phyloP scores from a whole-genome alignment of 2,329 filamentous ascomycete species.

The Xenoacremonium recifei region DNA sequence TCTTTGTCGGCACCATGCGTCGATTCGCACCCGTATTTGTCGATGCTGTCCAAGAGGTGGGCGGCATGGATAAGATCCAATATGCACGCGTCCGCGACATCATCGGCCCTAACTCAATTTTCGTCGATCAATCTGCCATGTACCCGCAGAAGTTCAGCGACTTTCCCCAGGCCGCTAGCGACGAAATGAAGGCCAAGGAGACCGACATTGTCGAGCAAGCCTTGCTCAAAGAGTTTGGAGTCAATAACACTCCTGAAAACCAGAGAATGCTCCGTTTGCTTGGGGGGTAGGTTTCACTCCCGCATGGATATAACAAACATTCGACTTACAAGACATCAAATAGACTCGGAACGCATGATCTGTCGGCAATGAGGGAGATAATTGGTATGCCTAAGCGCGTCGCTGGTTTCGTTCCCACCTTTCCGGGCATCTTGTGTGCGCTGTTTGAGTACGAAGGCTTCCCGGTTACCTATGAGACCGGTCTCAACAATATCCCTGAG shows the following conservation, averaged over 20 bases:
- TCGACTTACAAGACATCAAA: no score
- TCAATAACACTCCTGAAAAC: constrained; percentile 2
- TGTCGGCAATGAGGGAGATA: constrained; percentile 19
- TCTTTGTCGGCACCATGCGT: constrained; percentile 61
- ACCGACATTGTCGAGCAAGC: neutral
- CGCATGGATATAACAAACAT: no score
- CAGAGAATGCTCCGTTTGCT: constrained; percentile 6
- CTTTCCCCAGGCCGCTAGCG: neutral
- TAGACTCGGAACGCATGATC: constrained; percentile 15
- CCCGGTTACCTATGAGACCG: constrained; percentile 55
- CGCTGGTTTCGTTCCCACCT: constrained; percentile 25
- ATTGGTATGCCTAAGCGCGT: constrained; percentile 18
- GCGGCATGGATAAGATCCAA: constrained; percentile 47
- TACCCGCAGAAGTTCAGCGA: constrained; percentile 12
- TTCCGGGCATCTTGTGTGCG: constrained; percentile 33
- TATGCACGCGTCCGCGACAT: constrained; percentile 47
- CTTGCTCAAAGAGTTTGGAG: constrained; percentile 1
- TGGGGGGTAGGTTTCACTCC: constrained; percentile 2
- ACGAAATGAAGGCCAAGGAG: neutral
- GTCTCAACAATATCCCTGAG: constrained; percentile 49
- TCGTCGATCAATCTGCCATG: constrained; percentile 13
- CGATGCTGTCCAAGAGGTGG: constrained; percentile 53
- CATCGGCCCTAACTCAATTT: constrained; percentile 11
- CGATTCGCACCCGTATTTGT: constrained; percentile 56
- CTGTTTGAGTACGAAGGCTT: constrained; percentile 47